Percentiles rank a stretch among this genome's conserved stretches.
Conservation (phyloP, 208 protist genomes). For the Acanthamoeba lenticulata region DNA sequence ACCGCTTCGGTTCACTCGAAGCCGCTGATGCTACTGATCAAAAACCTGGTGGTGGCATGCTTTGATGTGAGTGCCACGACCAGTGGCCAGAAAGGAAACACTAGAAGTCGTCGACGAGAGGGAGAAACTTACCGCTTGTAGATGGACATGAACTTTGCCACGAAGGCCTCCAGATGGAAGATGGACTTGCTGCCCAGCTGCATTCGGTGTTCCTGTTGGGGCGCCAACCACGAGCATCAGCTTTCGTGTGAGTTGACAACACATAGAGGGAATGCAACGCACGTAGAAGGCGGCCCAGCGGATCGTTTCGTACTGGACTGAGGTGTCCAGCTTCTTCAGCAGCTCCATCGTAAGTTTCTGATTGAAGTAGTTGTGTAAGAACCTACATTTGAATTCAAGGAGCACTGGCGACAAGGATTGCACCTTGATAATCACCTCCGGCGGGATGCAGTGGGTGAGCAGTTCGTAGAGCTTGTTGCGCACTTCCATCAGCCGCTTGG, state of each 20-base stretch:
- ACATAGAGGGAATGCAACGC: neutral
- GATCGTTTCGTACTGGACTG: slow-evolving; percentile 90
- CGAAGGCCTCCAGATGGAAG: slow-evolving; percentile 99
- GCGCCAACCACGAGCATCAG: neutral
- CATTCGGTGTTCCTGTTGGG: slow-evolving; percentile 93
- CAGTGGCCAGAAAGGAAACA: neutral
- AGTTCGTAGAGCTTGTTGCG: slow-evolving; percentile 98
- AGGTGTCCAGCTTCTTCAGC: slow-evolving; percentile 86
- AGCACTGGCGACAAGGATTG: neutral
- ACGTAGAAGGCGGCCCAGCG: slow-evolving; percentile 93
- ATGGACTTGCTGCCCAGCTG: slow-evolving; percentile 97
- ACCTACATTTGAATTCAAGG: neutral
- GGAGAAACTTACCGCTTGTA: slow-evolving; percentile 85
- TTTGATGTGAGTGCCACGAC: no score
- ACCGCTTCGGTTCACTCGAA: neutral
- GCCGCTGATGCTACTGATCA: slow-evolving; percentile 1
- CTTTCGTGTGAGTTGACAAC: neutral
- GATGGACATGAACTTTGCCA: slow-evolving; percentile 91
- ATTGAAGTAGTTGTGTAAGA: neutral
- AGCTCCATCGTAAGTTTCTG: slow-evolving; percentile 90
- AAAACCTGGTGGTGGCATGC: slow-evolving; percentile 5
- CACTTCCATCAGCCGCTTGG: slow-evolving; percentile 92
- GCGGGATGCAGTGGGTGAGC: slow-evolving; percentile 98
- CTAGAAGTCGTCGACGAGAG: neutral
- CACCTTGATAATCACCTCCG: slow-evolving; percentile 93